Evolutionary conservation across 1,284 basidiomycete genomes (phyloP).

Genomic region (Papiliotrema laurentii): DNA sequence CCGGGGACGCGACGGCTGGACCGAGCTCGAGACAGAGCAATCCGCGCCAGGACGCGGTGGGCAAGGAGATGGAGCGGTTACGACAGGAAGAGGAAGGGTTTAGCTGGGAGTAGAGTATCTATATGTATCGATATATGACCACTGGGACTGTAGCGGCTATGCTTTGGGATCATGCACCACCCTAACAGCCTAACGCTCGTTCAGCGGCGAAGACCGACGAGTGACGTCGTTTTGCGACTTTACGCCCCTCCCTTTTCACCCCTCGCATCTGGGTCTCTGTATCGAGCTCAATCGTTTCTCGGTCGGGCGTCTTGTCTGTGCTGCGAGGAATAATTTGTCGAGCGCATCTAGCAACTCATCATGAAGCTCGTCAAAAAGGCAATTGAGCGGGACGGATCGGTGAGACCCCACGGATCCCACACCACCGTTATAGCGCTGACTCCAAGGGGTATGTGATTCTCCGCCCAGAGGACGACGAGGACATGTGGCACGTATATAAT

Average conservation of each 20-base stretch:
- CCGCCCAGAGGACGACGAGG: slow-evolving; percentile 90
- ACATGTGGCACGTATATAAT: slow-evolving; percentile 99
- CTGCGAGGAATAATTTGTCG: too few relatives aligned
- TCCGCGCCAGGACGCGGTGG: neutral
- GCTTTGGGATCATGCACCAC: too few relatives aligned
- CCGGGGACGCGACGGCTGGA: neutral
- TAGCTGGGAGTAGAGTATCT: slow-evolving; percentile 2
- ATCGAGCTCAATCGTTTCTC: too few relatives aligned
- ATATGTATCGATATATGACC: too few relatives aligned
- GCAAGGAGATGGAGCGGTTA: slow-evolving; percentile 3
- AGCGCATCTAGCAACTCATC: too few relatives aligned
- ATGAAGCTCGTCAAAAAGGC: slow-evolving; percentile 65
- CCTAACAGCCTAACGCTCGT: too few relatives aligned
- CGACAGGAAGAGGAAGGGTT: slow-evolving; percentile 3
- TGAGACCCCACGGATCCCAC: slow-evolving; percentile 52
- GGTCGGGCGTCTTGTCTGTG: too few relatives aligned
- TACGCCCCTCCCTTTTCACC: too few relatives aligned
- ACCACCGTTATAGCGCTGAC: slow-evolving; percentile 5
- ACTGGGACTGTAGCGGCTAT: too few relatives aligned
- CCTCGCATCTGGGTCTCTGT: too few relatives aligned
- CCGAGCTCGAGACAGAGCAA: neutral
- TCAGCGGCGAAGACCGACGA: too few relatives aligned
- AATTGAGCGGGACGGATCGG: slow-evolving; percentile 73
- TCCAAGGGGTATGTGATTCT: slow-evolving; percentile 80
- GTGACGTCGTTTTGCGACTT: too few relatives aligned